Evolutionary conservation across 495 filamentous ascomycete species (phyloP), one percentile per base, ranked within the genome.

Genomic region (Hypoxylon subgilvum): DNA sequence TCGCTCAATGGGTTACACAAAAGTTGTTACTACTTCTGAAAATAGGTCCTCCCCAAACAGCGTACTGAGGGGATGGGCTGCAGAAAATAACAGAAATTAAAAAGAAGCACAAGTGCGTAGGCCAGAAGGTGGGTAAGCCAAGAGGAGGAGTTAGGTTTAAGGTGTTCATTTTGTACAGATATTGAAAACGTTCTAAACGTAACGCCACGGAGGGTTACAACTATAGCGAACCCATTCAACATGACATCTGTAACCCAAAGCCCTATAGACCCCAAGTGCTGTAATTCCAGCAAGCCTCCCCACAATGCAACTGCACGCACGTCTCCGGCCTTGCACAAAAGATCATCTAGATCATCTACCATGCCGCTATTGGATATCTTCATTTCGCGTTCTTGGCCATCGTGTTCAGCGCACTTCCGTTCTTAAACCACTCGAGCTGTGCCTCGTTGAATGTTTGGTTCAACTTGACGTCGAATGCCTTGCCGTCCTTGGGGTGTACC

Each of bases 341-440:
- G n/a, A 4, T 3, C 57, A 57, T 9, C 43, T 30, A 36, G 9
- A 1, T 46, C 17, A 16, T 48, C 25, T 41, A 19, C 22, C 16
- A 27, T 30, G 10, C 59, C 30, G 23, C 23, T 48, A 19, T 7
- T 43, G 1, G 47, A 9, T 4, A 4, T 17, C 14, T 56, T 58
- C 42, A 55, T 58, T 64, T 62, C 35, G 50, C 50, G 1, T 74
- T 52, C 84, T 95, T 93, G 67, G 94, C 90, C 94, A 98, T 98
- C 67, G 92, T 95, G 84, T 98, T 98, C 67, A 98, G 81, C 43
- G 94, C 94, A 68, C 88, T 92, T 54, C 94, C 94, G 69, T 97
- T 90, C 78, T 89, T 89, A 85, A 98, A 98, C 94, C 94, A 98
- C 80, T 95, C 85, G 51, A 97, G 90, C 82, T 98, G 94, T 52